Evolutionary conservation across 2,329 filamentous ascomycete genomes (phyloP).

Genomic region (Rutstroemia sp.): DNA sequence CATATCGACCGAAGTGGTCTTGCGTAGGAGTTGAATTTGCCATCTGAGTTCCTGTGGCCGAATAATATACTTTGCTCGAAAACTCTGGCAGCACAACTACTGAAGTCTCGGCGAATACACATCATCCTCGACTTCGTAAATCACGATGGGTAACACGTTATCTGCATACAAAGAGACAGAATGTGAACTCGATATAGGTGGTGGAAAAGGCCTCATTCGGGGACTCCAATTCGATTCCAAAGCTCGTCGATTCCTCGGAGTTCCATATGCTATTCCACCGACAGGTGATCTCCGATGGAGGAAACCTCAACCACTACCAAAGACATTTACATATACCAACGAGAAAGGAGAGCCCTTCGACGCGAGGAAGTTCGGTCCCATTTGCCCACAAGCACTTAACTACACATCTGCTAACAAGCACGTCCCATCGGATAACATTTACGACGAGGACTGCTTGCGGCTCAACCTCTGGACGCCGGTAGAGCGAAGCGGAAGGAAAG

Average conservation of each 20-base stretch:
- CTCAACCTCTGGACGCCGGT: constrained; percentile 42
- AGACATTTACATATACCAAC: constrained; percentile 26
- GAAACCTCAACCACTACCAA: constrained; percentile 27
- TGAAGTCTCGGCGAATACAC: neutral
- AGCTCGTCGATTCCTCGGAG: constrained; percentile 29
- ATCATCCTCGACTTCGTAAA: neutral
- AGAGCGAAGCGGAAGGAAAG: neutral
- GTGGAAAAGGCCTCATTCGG: constrained; percentile 23
- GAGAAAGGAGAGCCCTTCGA: constrained; percentile 28
- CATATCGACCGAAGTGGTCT: too few species aligned
- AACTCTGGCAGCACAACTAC: too few species aligned
- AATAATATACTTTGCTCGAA: too few species aligned
- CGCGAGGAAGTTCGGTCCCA: constrained; percentile 31
- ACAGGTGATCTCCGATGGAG: constrained; percentile 20
- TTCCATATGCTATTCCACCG: constrained; percentile 25
- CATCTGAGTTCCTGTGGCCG: too few species aligned
- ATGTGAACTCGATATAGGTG: constrained; percentile 22
- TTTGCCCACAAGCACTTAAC: constrained; percentile 34
- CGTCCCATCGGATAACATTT: constrained; percentile 21
- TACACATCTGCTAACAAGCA: constrained; percentile 20
- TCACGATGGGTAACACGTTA: constrained; percentile 4
- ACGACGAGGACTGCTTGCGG: constrained; percentile 41
- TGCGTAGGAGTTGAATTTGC: too few species aligned
- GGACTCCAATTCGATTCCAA: constrained; percentile 33
- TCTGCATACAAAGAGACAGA: constrained; percentile 22